Evolutionary conservation across 768 basidiomycete species (phyloP), one percentile per base, ranked within the genome.

Genomic region (Auriscalpium orientale): DNA sequence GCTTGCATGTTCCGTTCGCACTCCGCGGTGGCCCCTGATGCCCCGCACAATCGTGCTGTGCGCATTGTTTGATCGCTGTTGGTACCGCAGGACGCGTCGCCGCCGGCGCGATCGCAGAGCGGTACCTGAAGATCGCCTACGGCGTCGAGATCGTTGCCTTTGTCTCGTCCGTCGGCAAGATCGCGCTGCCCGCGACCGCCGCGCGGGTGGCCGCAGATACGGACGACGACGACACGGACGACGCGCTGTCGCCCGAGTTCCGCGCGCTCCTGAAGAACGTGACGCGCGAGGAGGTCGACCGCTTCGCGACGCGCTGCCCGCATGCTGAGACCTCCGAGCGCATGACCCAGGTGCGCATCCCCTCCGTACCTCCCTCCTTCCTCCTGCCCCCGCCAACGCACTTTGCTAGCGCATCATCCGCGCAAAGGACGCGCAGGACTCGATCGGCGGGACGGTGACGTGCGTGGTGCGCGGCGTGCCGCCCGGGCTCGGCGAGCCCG

Each of bases 71-170:
- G 20, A 44, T 37, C 20, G 16, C 35, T 53, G 22, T 50, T 22
- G 33, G 45, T 28, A 28, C 15, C 18, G 16, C 64, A 93, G 91
- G 91, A 28, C 89, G 97, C 51, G 97, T 99, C 34, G 97, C 97
- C 6, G 97, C 97, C 10, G 97, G 97, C 36, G 93, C 97, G 11
- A 98, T 99, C 65, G 97, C 97, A 5, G 97, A 98, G 73, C 91
- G 84, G 69, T 99, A 98, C 71, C 80, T 99, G 53, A 90, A 84
- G 63, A 70, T 82, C 52, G 93, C 84, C 10, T 86, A 87, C 67
- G 92, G 92, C 28, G 83, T 98, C 59, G 91, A 98, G 72, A 92
- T 98, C 58, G 89, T 99, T 34, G 97, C 95, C 0, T 98, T 99
- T 67, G 97, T 98, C 28, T 91, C 89, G 4, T 93, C 91, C 12